Base-by-base conservation (phyloP, 495 filamentous ascomycete species). In the Aspergillus biplanus region DNA sequence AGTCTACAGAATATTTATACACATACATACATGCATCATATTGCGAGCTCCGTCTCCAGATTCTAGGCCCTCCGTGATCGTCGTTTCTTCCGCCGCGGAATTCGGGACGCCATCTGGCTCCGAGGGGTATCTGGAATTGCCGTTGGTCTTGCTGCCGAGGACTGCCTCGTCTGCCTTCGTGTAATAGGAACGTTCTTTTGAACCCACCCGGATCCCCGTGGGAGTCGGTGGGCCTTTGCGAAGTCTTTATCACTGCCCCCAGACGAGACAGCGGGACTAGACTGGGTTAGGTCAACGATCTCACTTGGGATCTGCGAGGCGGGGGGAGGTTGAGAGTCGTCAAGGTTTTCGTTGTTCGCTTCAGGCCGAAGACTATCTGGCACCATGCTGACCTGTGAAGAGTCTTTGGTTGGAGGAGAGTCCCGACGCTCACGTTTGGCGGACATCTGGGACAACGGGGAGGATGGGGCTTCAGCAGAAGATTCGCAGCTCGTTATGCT, bases 211-310 rank as follows among this genome's bases (percentile, higher is more conserved):
- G 69, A 65, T 1, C 74, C 78, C 13, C 52, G 65, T 7, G 73
- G 77, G 59, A 79, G 67, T 21, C 59, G 64, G 27, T 69, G 61
- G n/a, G 67, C 59, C 57, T 59, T 72, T 12, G 71, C 67, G 60
- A 72, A 69, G 34, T 77, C 72, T 39, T 72, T 65, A 9, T 73
- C 65, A 56, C 71, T 71, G 1, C 69, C 69, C 0, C 58, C 68
- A 1, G 73, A 70, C n/a, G 72, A 73, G 2, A 65, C 66, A 4
- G 63, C 59, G 27, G 82, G 78, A 52, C 76, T 80, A 21, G 75
- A 75, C 34, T 70, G 63, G 0, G 81, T 83, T 27, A 83, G 65
- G 55, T 83, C 81, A 9, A 85, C 68, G 16, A 82, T 53, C 11
- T 39, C 34, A 31, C 66, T 68, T 3, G 73, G 75, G 9, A 49